These are phyloP conservation scores for Candida silvicultrix DNA, from an alignment of 805 yeast genomes.

Conservation along the genomic window DNA sequence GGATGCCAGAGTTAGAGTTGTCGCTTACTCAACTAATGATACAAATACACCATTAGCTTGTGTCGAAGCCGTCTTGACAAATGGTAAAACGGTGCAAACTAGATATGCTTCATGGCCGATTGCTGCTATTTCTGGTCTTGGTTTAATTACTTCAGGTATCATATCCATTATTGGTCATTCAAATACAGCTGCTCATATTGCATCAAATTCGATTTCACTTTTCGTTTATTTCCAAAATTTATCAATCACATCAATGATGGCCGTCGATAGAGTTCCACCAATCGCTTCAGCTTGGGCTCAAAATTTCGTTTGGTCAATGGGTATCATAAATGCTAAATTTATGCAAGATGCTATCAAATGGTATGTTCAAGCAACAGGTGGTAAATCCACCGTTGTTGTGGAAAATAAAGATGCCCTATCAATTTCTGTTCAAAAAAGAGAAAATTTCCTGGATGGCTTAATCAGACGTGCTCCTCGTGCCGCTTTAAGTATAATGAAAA, in stretches of 20 bases:
- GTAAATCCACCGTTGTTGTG: constrained; percentile 71
- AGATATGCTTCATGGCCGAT: constrained; percentile 93
- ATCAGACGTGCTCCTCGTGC: constrained; percentile 8
- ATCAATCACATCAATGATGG: constrained; percentile 93
- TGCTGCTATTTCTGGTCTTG: constrained; percentile 85
- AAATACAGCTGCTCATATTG: constrained; percentile 92
- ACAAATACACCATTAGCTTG: constrained; percentile 66
- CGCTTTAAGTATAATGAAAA: constrained; percentile 23
- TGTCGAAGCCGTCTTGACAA: constrained; percentile 78
- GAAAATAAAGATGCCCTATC: constrained; percentile 60
- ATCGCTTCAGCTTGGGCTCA: constrained; percentile 98
- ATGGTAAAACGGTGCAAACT: constrained; percentile 92
- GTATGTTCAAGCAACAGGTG: constrained; percentile 96
- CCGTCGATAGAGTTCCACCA: constrained; percentile 87
- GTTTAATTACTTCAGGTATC: constrained; percentile 81
- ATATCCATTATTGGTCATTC: constrained; percentile 85
- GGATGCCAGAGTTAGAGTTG: constrained; percentile 83
- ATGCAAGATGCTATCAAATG: constrained; percentile 84
- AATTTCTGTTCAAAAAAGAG: constrained; percentile 73
- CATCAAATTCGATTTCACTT: constrained; percentile 89
- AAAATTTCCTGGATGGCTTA: constrained; percentile 10
- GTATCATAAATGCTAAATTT: constrained; percentile 69
- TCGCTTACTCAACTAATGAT: constrained; percentile 47
- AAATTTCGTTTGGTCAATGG: constrained; percentile 95
- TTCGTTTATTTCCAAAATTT: constrained; percentile 91